Conservation (phyloP, 1,139 yeast species). For the Kazachstania sp. region DNA sequence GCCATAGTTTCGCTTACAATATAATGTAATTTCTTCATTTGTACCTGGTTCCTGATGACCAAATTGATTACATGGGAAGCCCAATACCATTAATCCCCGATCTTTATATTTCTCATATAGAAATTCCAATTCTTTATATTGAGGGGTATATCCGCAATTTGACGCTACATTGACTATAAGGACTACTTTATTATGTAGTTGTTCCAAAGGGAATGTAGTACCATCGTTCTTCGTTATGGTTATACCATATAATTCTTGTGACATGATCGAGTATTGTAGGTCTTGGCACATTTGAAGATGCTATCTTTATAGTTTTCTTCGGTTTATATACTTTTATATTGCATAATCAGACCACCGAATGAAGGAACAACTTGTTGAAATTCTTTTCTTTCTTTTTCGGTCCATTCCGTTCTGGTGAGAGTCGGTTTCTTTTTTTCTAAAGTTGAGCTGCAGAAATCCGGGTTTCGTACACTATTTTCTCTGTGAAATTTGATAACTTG, state of each 20-base stretch:
- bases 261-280: background rate
- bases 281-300: too few species aligned
- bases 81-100: conserved; percentile 62
- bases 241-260: conserved; percentile 1
- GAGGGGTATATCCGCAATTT: conserved; percentile 44
- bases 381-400: too few species aligned
- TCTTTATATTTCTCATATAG: conserved; percentile 63
- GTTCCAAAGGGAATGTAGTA: conserved; percentile 47
- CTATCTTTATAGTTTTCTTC: too few species aligned
- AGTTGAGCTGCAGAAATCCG: too few species aligned
- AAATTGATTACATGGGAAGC: conserved; percentile 87
- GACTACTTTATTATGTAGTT: conserved; percentile 75
- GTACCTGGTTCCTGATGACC: conserved; percentile 74
- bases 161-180: conserved; percentile 81
- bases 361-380: too few species aligned
- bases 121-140: conserved; percentile 68
- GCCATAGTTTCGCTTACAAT: conserved; percentile 53
- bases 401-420: too few species aligned
- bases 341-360: too few species aligned
- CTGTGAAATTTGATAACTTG: too few species aligned
- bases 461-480: too few species aligned
- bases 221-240: conserved; percentile 30
- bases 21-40: conserved; percentile 47
- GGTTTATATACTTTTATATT: too few species aligned
- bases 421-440: too few species aligned